phyloP scores from a whole-genome alignment of 2,329 filamentous ascomycete species.

The Daldinia sp. region DNA sequence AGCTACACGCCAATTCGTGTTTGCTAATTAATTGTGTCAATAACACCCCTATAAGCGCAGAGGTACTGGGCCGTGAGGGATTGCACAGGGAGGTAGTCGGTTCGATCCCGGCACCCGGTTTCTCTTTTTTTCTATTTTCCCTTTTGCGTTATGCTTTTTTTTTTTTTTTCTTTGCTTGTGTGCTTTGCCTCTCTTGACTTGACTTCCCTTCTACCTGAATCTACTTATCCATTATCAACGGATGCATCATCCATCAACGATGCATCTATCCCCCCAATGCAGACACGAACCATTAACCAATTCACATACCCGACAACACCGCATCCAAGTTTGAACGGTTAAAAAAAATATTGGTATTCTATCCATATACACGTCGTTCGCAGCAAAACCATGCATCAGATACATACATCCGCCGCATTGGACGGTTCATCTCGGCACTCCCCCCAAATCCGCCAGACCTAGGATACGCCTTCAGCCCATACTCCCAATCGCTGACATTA shows the following conservation, averaged over 20 bases:
- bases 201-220: background rate
- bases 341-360: slow-evolving; percentile 33
- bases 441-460: slow-evolving; percentile 4
- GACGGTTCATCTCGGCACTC: slow-evolving; percentile 10
- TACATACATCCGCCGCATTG: slow-evolving; percentile 34
- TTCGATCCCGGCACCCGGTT: background rate
- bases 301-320: background rate
- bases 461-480: slow-evolving; percentile 19
- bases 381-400: slow-evolving; percentile 37
- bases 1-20: too few relatives aligned
- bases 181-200: too few relatives aligned
- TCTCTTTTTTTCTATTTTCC: background rate
- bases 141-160: background rate
- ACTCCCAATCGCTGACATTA: slow-evolving; percentile 29
- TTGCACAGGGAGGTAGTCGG: background rate
- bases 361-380: slow-evolving; percentile 41
- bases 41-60: too few relatives aligned
- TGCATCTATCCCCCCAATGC: too few relatives aligned
- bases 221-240: too few relatives aligned
- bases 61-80: too few relatives aligned
- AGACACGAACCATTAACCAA: too few relatives aligned
- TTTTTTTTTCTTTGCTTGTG: background rate
- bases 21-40: too few relatives aligned
- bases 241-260: too few relatives aligned
- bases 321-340: slow-evolving; percentile 13